These are phyloP conservation scores for Alternaria ventricosa DNA, from an alignment of 2,329 filamentous ascomycete species.

Conservation along the genomic window DNA sequence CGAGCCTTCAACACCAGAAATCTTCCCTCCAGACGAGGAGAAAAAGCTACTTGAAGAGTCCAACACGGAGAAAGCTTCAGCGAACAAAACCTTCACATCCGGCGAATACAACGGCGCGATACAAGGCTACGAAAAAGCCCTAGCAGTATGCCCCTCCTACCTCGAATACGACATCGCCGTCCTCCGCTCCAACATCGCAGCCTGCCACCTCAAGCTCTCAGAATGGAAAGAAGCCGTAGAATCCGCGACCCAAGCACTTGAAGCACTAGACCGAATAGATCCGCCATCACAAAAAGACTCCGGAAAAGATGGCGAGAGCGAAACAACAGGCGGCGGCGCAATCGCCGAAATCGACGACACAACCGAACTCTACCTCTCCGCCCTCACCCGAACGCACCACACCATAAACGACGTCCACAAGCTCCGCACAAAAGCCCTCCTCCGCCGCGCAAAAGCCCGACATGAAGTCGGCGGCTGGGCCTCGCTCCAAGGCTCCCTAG, in stretches of 20 bases:
- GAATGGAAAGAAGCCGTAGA: conserved; percentile 86
- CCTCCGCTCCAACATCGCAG: conserved; percentile 85
- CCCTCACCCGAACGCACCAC: conserved; percentile 37
- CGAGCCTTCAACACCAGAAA: conserved; percentile 21
- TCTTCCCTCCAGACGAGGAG: conserved; percentile 45
- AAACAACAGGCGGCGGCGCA: conserved; percentile 58
- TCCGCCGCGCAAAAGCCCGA: conserved; percentile 77
- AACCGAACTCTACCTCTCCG: conserved; percentile 40
- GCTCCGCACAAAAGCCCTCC: conserved; percentile 81
- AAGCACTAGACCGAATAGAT: conserved; percentile 71
- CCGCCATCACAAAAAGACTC: conserved; percentile 39
- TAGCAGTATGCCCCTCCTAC: conserved; percentile 80
- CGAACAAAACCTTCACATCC: conserved; percentile 79
- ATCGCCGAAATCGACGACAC: conserved; percentile 66
- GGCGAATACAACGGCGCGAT: conserved; percentile 79
- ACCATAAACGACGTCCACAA: conserved; percentile 69
- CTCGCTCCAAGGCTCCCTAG: conserved; percentile 76
- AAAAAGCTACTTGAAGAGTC: conserved; percentile 71
- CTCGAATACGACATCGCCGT: conserved; percentile 89
- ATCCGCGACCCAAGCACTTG: conserved; percentile 74
- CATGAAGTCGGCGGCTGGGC: conserved; percentile 79
- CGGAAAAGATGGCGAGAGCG: conserved; percentile 56
- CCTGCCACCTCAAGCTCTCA: conserved; percentile 82
- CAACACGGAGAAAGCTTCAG: conserved; percentile 73
- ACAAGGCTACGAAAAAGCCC: conserved; percentile 79